These are phyloP conservation scores for Articulospora tetracladia DNA, from an alignment of 495 filamentous ascomycete genomes.

Conservation along the genomic window DNA sequence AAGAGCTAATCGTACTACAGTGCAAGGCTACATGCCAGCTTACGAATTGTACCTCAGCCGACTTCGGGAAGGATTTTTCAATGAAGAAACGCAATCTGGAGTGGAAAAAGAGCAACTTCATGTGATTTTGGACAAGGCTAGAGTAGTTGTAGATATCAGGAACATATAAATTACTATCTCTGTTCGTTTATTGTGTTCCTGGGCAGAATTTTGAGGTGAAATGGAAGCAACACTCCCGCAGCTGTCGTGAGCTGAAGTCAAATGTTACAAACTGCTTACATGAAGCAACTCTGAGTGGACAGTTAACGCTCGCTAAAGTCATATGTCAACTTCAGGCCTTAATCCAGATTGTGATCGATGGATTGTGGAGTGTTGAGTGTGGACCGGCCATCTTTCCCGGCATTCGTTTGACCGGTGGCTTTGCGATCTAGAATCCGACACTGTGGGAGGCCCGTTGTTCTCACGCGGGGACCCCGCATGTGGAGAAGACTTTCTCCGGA, in stretches of 20 bases:
- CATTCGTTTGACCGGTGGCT: conserved; percentile 1
- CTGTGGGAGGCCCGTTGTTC: neutral
- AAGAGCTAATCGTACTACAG: neutral
- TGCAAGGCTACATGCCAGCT: conserved; percentile 52
- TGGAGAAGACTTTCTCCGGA: conserved; percentile 8
- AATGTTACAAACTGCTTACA: no score
- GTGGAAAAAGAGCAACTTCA: neutral
- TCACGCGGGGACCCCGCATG: conserved; percentile 6
- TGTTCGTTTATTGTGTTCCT: no score
- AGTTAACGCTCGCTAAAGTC: no score
- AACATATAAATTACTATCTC: neutral
- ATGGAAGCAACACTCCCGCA: no score
- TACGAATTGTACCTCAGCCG: conserved; percentile 67
- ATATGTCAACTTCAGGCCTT: no score
- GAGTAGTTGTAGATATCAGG: neutral
- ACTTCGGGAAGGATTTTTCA: conserved; percentile 50
- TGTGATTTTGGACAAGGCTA: neutral
- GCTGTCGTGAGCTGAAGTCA: no score
- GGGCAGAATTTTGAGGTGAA: no score
- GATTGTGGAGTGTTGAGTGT: no score
- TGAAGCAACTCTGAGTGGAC: no score
- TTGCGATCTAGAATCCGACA: neutral
- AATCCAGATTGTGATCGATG: no score
- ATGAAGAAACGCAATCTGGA: neutral
- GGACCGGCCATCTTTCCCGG: neutral